Base-by-base conservation (phyloP, 306 rosid species). In the Gastrolobium bilobum region DNA sequence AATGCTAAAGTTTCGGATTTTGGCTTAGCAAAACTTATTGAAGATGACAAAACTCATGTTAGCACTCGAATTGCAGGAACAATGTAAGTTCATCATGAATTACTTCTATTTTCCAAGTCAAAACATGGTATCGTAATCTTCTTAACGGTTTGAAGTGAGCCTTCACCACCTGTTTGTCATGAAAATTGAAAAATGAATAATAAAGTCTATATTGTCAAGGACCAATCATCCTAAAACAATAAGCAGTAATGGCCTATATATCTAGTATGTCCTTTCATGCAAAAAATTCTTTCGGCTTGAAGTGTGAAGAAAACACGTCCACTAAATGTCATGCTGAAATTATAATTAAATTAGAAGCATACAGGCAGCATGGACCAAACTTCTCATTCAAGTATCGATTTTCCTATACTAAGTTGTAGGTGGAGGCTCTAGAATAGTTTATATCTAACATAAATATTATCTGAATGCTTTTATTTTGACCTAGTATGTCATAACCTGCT, bases 41-140 rank as follows among this genome's bases (percentile, higher is more conserved):
- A 94, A 78, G 99, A 91, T 48, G 99, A 88, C 51, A 89, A 88
- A 53, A 92, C 95, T 67, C 99, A 92, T 79, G 83, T 94, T 54
- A 94, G 97, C 89, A 94, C 99, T 30, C 89, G 92, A 77, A 46
- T 94, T 52, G 99, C 99, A 13, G 99, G 99, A 81, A 94, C 99
- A n/a, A 87, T 94, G 99, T 94, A 89, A 89, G 97, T 86, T 73
- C 48, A 65, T 52, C 33, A 44, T 40, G n/a, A 20, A 57, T 39
- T 33, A 38, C 38, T 14, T 34, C 35, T 43, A 2, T 11, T 69
- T 68, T 13, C 10, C 26, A 4, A 20, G 34, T 20, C 47, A 56
- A 33, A 61, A 74, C 30, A 58, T 60, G 63, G 58, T 53, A 34
- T 42, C 54, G 40, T 58, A 62, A 44, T 74, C 26, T 34, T 35